Evolutionary conservation across 2,329 filamentous ascomycete species (phyloP).

Genomic region (Xylariaceae sp.): DNA sequence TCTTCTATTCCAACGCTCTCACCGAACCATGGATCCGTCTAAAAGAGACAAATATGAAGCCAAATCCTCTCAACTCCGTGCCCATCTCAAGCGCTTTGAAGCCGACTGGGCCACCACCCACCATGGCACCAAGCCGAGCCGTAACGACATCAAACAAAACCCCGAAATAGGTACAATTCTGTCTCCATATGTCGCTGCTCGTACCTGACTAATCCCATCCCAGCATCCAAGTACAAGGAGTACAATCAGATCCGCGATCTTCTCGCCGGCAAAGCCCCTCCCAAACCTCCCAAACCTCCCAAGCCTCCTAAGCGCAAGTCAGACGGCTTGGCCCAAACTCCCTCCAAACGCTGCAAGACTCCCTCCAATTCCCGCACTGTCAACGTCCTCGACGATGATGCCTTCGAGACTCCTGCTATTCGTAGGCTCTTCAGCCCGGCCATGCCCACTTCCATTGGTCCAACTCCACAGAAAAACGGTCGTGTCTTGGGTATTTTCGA

Average conservation of each 20-base stretch:
- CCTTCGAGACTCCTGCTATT: constrained; percentile 52
- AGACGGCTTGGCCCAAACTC: constrained; percentile 39
- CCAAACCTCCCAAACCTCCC: constrained; percentile 33
- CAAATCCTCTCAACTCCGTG: constrained; percentile 54
- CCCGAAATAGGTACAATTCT: constrained; percentile 62
- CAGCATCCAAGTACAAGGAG: constrained; percentile 71
- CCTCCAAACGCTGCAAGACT: constrained; percentile 49
- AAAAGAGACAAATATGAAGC: constrained; percentile 44
- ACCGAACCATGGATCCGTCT: constrained; percentile 42
- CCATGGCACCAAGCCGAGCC: constrained; percentile 63
- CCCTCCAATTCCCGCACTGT: constrained; percentile 39
- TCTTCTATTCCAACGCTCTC: neutral
- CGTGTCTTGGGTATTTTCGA: constrained; percentile 76
- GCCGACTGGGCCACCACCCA: constrained; percentile 60
- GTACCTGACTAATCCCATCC: neutral
- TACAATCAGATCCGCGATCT: constrained; percentile 65
- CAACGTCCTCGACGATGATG: constrained; percentile 32
- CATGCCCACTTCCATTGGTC: constrained; percentile 62
- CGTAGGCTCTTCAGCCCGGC: constrained; percentile 58
- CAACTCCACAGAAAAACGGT: constrained; percentile 77
- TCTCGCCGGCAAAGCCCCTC: constrained; percentile 48
- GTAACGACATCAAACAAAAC: constrained; percentile 73
- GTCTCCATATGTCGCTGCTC: neutral
- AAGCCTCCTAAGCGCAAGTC: constrained; percentile 39
- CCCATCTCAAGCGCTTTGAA: constrained; percentile 72